Evolutionary conservation across 2,329 filamentous ascomycete species (phyloP), one percentile per base, ranked within the genome.

Genomic region (Bipolaris sorokiniana): DNA sequence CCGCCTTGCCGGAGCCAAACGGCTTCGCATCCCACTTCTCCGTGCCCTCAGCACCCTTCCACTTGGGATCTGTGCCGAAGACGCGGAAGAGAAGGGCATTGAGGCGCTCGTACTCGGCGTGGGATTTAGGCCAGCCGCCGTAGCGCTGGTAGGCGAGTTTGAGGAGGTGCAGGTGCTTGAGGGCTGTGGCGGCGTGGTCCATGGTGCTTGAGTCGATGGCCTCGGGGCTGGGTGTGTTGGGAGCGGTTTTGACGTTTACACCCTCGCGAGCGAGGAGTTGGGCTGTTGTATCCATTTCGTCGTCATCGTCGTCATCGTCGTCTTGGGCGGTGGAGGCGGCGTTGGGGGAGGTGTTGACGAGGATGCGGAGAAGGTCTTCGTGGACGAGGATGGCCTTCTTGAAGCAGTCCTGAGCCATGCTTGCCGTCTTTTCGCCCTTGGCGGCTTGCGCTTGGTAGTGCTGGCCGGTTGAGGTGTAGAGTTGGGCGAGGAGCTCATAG

Each of bases 21-120:
- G 65, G 71, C 67, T 81, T 80, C 11, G 78, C 67, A 51, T 76
- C 69, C 81, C 81, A 82, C 70, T 80, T 81, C 71, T 82, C 80
- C 0, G 80, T 77, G 1, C 79, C 79, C 55, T 79, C 76, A 0
- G 77, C 67, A 0, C 75, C 76, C 63, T 78, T 76, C 65, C 82
- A 69, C 26, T 77, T 72, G 4, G 63, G 54, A 18, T 72, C 65
- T 3, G 37, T 37, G 3, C 69, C 69, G 59, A 78, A 83, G 16
- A 70, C 68, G 5, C 70, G 63, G 68, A 80, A 81, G 6, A 83
- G 48, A 46, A 81, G 74, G 0, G 75, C 77, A 47, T 80, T 81
- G 50, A 84, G 67, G 4, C 72, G 73, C 65, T 82, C 77, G 61
- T 83, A 84, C 64, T 82, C 80, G 7, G 60, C 69, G 62, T 78